Evolutionary conservation across 495 filamentous ascomycete species (phyloP), one percentile per base, ranked within the genome.

Genomic region (Cercophora newfieldiana): DNA sequence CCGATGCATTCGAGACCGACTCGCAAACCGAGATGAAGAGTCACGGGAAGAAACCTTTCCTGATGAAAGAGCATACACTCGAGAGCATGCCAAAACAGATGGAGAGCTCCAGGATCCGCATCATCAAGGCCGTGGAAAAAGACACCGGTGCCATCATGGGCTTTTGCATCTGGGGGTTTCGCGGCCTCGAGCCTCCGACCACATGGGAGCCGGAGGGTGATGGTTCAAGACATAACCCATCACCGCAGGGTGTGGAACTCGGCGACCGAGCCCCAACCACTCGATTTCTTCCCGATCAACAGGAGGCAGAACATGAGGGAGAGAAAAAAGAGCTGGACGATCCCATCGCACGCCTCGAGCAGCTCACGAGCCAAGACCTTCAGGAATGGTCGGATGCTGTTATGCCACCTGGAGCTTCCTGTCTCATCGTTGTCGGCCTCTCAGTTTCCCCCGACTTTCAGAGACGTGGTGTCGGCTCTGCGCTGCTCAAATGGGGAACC

Each of bases 101-200:
- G 21, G 12, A 64, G 22, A 64, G 21, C 28, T 26, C 61, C 7
- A 56, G 24, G 19, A 24, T 44, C 30, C 51, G 63, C 6, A 24
- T 58, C 37, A 58, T 65, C 30, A 65, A 65, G 51, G 63, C 54
- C 51, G 53, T 58, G 25, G 53, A 65, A 10, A n/a, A 25, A 7
- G 21, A 26, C n/a, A 65, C 53, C 8, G 63, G 63, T 21, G 30
- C 22, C 33, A 60, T 66, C 55, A 59, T 66, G 44, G 64, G 64
- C 28, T 50, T 29, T 31, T 53, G 37, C 47, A 66, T 25, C 64
- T 66, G 64, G 64, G 64, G 55, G 2, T 66, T 66, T 29, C 64
- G 64, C 33, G 64, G 64, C 2, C 29, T 66, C 28, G 21, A 49
- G 7, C 63, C 51, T 19, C 63, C 63, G 12, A 8, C 18, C 14